phyloP scores from a whole-genome alignment of 2,329 filamentous ascomycete species.

The Diaporthe ilicicola region DNA sequence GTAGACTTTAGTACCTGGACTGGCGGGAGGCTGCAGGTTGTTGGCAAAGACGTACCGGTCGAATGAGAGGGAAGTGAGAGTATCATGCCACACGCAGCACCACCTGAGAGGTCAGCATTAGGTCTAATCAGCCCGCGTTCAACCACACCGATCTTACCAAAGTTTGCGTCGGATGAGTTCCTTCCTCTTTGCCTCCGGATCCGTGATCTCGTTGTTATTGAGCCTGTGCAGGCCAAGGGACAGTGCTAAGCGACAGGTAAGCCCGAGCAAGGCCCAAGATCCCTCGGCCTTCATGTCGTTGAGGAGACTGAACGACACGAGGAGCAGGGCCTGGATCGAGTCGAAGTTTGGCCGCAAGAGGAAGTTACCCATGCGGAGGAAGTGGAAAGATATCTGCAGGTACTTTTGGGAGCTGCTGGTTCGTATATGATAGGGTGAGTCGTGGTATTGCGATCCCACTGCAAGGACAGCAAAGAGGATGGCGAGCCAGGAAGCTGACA shows the following conservation, averaged over 20 bases:
- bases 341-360: constrained; percentile 70
- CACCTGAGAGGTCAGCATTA: constrained; percentile 48
- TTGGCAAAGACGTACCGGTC: constrained; percentile 56
- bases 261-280: constrained; percentile 70
- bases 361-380: constrained; percentile 70
- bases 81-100: constrained; percentile 74
- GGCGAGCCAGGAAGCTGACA: constrained; percentile 72
- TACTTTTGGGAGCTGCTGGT: constrained; percentile 68
- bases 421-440: constrained; percentile 69
- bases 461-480: constrained; percentile 72
- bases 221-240: constrained; percentile 68
- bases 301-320: constrained; percentile 69
- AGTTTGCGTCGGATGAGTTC: constrained; percentile 64
- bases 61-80: constrained; percentile 71
- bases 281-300: constrained; percentile 77
- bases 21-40: background rate
- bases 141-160: constrained; percentile 50
- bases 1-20: background rate
- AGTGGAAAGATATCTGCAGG: constrained; percentile 72
- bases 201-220: constrained; percentile 52
- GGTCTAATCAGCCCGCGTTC: no score
- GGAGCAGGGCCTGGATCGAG: constrained; percentile 70
- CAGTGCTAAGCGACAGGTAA: constrained; percentile 72
- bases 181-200: constrained; percentile 56
- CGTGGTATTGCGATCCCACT: constrained; percentile 72